Evolutionary conservation across 352 stramenopile genomes (phyloP), one percentile per base, ranked within the genome.

Genomic region (Phytophthora citricola): DNA sequence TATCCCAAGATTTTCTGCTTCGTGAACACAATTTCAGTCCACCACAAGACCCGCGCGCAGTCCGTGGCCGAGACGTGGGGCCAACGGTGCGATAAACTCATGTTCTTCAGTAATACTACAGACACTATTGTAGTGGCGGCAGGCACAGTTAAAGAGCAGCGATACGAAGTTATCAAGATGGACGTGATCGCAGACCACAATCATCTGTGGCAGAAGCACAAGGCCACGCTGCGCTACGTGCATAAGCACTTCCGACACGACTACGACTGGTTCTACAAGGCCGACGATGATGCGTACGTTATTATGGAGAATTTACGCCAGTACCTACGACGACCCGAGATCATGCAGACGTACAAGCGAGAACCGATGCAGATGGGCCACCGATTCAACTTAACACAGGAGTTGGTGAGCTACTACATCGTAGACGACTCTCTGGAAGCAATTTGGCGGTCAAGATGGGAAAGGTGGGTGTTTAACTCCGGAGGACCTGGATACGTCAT

Each of bases 231-330:
- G 24, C 66, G 75, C 29, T 92, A 93, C 59, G 79, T 92, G 20
- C 79, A 92, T 69, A 45, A 81, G 34, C 68, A 81, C 64, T 93
- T 88, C 47, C 87, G 84, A 3, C 77, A 94, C 69, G 83, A 87
- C 22, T 94, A 81, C 52, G 84, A 94, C 71, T 94, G 87, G 87
- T 93, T 94, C 58, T 94, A 94, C 73, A 94, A 94, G 58, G 79
- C 81, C 1, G 87, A 94, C 49, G 87, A 94, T 66, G 87, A 94
- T 54, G 84, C 87, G 5, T 94, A 90, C 56, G 83, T 94, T n/a
- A 72, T 94, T 27, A 43, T 93, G 44, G 84, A 94, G 55, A 94
- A 94, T 59, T 67, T 94, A 51, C 71, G 78, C 6, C 58, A 73
- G n/a, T 94, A 91, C 54, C 36, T 94, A 17, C 31, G 40, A 5